Conservation (phyloP, 257 asterid species). For the Orobanche coerulescens region DNA sequence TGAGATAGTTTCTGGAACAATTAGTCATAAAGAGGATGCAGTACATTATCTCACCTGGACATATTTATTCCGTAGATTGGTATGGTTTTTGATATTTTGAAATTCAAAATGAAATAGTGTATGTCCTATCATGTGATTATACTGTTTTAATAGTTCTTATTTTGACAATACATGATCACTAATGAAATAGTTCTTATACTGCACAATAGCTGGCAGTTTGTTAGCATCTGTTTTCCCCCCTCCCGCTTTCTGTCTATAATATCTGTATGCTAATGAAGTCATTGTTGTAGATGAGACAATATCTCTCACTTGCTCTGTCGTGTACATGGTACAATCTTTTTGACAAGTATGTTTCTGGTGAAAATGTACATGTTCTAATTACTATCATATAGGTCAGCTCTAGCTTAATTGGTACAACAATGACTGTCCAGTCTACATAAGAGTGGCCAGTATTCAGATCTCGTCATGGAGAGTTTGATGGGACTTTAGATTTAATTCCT, state of each 20-base stretch:
- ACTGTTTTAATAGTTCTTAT: constrained; percentile 8
- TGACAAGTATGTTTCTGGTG: not conserved
- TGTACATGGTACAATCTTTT: not conserved
- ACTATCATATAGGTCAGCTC: too few relatives aligned
- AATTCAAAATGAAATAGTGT: constrained; percentile 6
- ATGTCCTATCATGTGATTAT: constrained; percentile 2
- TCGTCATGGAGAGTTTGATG: too few relatives aligned
- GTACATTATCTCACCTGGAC: constrained; percentile 99
- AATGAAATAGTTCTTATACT: too few relatives aligned
- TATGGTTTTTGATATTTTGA: constrained; percentile 29
- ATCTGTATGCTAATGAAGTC: not conserved
- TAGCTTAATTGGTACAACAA: too few relatives aligned
- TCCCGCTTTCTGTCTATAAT: not conserved
- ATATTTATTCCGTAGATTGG: constrained; percentile 93
- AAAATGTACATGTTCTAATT: too few relatives aligned
- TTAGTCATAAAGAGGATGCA: constrained; percentile 86
- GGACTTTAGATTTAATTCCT: too few relatives aligned
- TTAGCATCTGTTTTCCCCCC: not conserved
- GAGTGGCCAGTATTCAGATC: too few relatives aligned
- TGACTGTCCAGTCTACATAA: too few relatives aligned
- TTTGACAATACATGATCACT: not conserved
- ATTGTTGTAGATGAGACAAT: not conserved
- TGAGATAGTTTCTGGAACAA: constrained; percentile 94
- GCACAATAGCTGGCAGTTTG: not conserved
- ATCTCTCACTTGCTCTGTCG: not conserved